Conservation (phyloP, 1,284 basidiomycete species). For the Boletus mariae region DNA sequence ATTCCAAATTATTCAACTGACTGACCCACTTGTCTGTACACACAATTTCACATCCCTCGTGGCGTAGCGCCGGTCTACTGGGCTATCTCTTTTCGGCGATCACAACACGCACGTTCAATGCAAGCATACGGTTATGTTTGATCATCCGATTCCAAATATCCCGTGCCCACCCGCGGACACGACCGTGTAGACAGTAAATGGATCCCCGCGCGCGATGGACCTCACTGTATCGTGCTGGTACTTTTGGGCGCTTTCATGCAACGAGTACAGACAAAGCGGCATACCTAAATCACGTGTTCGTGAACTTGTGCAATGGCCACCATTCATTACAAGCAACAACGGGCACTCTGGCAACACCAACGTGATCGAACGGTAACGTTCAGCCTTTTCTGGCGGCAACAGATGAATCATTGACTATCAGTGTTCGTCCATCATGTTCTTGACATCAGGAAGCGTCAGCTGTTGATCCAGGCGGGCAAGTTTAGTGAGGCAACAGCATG, state of each 20-base stretch:
- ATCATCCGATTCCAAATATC: slow-evolving; percentile 7
- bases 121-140: slow-evolving; percentile 1
- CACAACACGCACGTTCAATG: slow-evolving; percentile 16
- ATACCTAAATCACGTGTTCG: not conserved
- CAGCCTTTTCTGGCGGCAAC: not conserved
- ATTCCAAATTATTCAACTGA: not conserved
- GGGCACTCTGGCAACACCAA: not conserved
- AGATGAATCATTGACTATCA: not conserved
- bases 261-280: not conserved
- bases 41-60: slow-evolving; percentile 13
- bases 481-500: not conserved
- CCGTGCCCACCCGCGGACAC: slow-evolving; percentile 8
- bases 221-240: not conserved
- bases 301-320: not conserved
- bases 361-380: slow-evolving; percentile 1
- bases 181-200: slow-evolving; percentile 1
- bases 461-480: not conserved
- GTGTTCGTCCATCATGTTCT: not conserved
- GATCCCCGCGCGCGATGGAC: not conserved
- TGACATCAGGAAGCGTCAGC: not conserved
- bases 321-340: not conserved
- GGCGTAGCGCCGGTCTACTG: not conserved
- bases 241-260: not conserved
- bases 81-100: slow-evolving; percentile 15
- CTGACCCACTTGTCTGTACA: slow-evolving; percentile 1